Evolutionary conservation across 2,329 filamentous ascomycete species (phyloP), one percentile per base, ranked within the genome.

Genomic region (Fusarium sacchari): DNA sequence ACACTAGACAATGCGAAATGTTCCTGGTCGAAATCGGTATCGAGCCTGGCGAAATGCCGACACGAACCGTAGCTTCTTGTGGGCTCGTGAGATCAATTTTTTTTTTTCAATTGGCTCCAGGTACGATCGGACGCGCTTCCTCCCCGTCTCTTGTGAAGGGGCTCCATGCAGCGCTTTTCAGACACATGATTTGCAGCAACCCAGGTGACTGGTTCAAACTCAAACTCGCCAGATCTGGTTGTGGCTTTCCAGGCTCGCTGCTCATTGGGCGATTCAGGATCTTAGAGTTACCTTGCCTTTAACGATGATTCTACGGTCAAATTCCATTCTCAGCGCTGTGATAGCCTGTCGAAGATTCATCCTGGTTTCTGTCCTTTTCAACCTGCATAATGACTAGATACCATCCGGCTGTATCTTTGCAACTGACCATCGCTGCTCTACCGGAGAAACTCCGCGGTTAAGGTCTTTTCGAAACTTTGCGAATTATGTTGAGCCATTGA

Each of bases 161-260:
- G 73, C 75, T 77, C 58, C 73, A 59, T 76, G 77, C 77, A 78
- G 72, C 66, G 52, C 44, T 75, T 70, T 67, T 73, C 65, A 72
- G 68, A 72, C 76, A 78, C 77, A 79, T 81, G 78, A 81, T 81
- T 81, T 79, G 77, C 76, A 81, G 70, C 64, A 74, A 72, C 67
- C 76, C 76, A 78, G 67, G 67, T 67, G 61, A 71, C 67, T 72
- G 75, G 74, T 72, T 74, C 76, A 43, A 58, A 59, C 63, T 75
- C 44, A 64, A 75, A 66, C 63, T 46, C 50, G 71, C 72, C 67
- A 73, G 46, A 53, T 64, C 67, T 74, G 62, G 64, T 63, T 64
- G 50, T 58, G 36, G 43, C 57, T 59, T 62, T 36, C 26, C 40
- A 65, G 43, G 34, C 53, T 43, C 42, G 55, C 43, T 61, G 69